Base-by-base conservation (phyloP, 192 early-diverging fungal species). In the Coemansia sp. region DNA sequence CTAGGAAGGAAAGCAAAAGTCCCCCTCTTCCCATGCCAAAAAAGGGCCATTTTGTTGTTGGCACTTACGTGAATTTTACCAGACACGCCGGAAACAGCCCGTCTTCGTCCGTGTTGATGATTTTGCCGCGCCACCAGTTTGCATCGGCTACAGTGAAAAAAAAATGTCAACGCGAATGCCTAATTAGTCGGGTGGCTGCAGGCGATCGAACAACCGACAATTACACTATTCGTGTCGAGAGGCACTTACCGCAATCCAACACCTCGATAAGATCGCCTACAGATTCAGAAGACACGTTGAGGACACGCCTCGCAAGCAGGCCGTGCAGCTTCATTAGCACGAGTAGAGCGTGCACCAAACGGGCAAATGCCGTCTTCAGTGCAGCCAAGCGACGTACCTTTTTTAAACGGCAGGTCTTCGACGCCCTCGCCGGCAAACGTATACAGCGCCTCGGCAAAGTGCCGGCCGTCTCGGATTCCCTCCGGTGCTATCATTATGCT, bases 121-220 rank as follows among this genome's bases (percentile, higher is more conserved):
- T 75, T 44, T 59, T 65, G 39, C 78, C 78, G 22, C 67, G 60
- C 78, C 78, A 80, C 78, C 78, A 80, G 59, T 80, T 80, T 22
- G 78, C 68, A 50, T 80, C 78, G 12, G 75, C 73, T 71, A 71
- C 53, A 62, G 15, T 5, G 35, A 28, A 12, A 42, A 11, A 19
- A 38, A 17, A 23, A 41, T 8, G 14, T 17, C n/a, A n/a, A n/a
- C n/a, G 25, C 23, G 38, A 38, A 28, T 20, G 12, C 8, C 31
- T 25, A 32, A 55, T 29, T 36, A 44, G 53, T 21, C 40, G 8
- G 23, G 3, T 2, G 12, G 12, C 32, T 50, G 47, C 30, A 34
- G 8, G 20, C 30, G 47, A 50, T 50, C 30, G 47, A 34, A 20
- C 10, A 39, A n/a, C n/a, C n/a, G 17, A 38, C 2, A 38, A 39